Conservation (phyloP, 2,329 filamentous ascomycete genomes). For the Dothistroma septosporum region DNA sequence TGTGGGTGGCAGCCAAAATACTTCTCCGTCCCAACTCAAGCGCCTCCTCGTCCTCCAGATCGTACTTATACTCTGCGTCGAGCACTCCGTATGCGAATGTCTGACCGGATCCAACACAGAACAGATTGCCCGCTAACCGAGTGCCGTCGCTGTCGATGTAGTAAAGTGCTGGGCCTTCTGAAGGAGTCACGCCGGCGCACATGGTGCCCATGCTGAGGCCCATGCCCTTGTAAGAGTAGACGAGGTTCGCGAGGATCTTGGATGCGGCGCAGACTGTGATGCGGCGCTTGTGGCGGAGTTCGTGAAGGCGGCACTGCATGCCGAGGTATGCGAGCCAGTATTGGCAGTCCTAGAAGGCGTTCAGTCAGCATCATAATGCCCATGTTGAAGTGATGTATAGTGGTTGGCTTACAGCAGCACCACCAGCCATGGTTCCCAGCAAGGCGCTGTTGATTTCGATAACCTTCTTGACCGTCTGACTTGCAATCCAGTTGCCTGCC, state of each 20-base stretch:
- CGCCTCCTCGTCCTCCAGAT: slow-evolving; percentile 80
- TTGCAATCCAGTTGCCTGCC: slow-evolving; percentile 98
- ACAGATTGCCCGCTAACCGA: slow-evolving; percentile 85
- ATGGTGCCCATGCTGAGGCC: slow-evolving; percentile 98
- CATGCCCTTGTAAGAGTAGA: slow-evolving; percentile 99
- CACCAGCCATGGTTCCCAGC: slow-evolving; percentile 96
- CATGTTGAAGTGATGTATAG: background rate
- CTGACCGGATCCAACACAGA: slow-evolving; percentile 97
- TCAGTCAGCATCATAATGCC: slow-evolving; percentile 15
- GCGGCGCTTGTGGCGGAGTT: slow-evolving; percentile 97
- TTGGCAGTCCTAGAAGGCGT: slow-evolving; percentile 76
- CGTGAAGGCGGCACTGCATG: slow-evolving; percentile 98
- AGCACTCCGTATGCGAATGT: slow-evolving; percentile 98
- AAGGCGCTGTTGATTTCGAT: slow-evolving; percentile 96
- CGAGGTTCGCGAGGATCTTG: slow-evolving; percentile 97
- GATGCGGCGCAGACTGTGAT: slow-evolving; percentile 96
- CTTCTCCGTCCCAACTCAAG: slow-evolving; percentile 85
- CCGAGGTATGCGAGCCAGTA: slow-evolving; percentile 99
- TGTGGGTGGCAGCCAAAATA: slow-evolving; percentile 92
- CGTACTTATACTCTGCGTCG: slow-evolving; percentile 90
- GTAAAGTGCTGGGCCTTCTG: slow-evolving; percentile 95
- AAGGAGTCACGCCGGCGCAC: slow-evolving; percentile 93
- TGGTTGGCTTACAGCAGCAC: slow-evolving; percentile 67
- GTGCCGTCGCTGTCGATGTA: slow-evolving; percentile 99
- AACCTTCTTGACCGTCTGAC: slow-evolving; percentile 99